phyloP scores from a whole-genome alignment of 2,329 filamentous ascomycete genomes.

The Colletotrichum somersetense region DNA sequence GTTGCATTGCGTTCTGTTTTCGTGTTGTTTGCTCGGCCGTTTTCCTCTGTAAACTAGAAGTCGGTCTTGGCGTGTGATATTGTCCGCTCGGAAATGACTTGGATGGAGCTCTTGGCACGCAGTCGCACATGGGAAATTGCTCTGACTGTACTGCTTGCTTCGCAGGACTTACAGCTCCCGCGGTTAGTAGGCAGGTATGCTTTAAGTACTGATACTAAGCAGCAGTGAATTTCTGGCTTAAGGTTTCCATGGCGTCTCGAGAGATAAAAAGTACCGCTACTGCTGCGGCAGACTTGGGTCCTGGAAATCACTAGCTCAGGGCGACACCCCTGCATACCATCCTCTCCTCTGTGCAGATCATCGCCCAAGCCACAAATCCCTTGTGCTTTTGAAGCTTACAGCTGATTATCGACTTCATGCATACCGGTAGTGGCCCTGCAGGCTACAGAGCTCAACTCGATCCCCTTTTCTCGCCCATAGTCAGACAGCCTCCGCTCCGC shows the following conservation, averaged over 20 bases:
- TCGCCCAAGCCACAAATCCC: conserved; percentile 37
- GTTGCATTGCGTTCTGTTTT: conserved; percentile 16
- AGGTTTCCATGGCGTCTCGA: not conserved
- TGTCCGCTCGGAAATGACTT: conserved; percentile 16
- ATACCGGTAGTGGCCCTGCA: conserved; percentile 8
- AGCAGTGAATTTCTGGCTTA: fast-evolving
- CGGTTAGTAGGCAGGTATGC: not conserved
- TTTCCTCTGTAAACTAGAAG: not conserved
- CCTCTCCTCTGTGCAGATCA: conserved; percentile 36
- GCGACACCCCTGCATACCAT: conserved; percentile 28
- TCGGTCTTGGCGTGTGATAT: not conserved
- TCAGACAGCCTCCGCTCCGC: conserved; percentile 10
- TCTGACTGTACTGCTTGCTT: not conserved
- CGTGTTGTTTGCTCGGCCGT: conserved; percentile 26
- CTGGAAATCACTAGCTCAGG: conserved; percentile 18
- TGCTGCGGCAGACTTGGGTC: conserved; percentile 22
- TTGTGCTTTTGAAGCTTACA: conserved; percentile 26
- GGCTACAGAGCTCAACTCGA: conserved; percentile 17
- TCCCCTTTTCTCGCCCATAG: conserved; percentile 10
- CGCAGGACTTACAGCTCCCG: conserved; percentile 1
- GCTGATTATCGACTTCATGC: conserved; percentile 31
- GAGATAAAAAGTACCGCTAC: conserved; percentile 16
- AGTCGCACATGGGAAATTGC: conserved; percentile 5
- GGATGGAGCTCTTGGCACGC: not conserved
- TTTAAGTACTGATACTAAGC: conserved; percentile 5